phyloP scores from a whole-genome alignment of 306 rosid species.

The Malus asiatica region DNA sequence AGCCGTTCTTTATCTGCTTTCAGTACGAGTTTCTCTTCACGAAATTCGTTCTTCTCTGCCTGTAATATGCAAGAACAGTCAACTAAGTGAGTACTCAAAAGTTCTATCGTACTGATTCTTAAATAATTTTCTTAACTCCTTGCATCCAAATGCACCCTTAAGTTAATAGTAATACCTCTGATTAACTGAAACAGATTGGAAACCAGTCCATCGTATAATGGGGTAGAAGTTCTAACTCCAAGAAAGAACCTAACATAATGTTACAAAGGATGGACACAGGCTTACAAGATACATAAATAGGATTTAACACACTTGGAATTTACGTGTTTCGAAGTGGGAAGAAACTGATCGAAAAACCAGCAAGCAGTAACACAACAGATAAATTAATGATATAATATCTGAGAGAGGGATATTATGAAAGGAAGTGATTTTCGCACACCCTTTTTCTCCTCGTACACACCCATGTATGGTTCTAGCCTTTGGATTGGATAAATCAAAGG shows the following conservation, averaged over 20 bases:
- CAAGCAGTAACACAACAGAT: not conserved
- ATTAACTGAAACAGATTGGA: not conserved
- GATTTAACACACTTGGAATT: not conserved
- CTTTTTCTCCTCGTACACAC: too few species aligned
- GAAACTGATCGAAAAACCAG: not conserved
- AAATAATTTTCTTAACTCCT: not conserved
- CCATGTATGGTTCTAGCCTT: too few species aligned
- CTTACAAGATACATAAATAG: not conserved
- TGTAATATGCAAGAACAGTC: constrained; percentile 18
- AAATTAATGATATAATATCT: not conserved
- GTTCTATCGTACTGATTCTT: not conserved
- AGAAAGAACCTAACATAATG: not conserved
- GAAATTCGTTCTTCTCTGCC: constrained; percentile 87
- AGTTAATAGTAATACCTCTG: not conserved
- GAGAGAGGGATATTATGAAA: not conserved
- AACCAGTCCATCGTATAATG: not conserved
- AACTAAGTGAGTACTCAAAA: not conserved
- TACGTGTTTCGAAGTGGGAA: not conserved
- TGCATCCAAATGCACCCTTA: not conserved
- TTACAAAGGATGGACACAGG: not conserved
- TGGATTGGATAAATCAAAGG: too few species aligned
- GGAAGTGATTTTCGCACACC: too few species aligned
- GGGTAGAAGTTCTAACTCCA: not conserved
- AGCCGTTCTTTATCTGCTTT: constrained; percentile 74
- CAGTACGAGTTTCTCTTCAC: constrained; percentile 67